A percentile compares a stretch with the other conserved stretches of the same genome.
phyloP scores from a whole-genome alignment of 257 asterid species.

The Echites panduratus region DNA sequence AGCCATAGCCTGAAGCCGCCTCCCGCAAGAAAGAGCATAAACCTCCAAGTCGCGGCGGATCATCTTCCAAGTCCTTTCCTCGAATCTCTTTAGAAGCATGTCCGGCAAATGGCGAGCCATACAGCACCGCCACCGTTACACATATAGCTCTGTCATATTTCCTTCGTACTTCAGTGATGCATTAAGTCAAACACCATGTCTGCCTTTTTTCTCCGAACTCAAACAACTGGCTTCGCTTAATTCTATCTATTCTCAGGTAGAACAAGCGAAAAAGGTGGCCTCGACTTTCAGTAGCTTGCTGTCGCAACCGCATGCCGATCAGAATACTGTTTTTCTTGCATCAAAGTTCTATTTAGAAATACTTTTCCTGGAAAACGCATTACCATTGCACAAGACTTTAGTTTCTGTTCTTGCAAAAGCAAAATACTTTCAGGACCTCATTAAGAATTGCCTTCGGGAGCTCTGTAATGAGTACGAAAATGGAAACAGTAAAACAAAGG shows the following conservation, averaged over 20 bases:
- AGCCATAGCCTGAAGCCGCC: conserved; percentile 4
- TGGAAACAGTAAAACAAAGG: conserved; percentile 43
- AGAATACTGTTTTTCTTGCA: conserved; percentile 35
- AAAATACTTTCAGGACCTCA: conserved; percentile 37
- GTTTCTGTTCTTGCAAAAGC: conserved; percentile 66
- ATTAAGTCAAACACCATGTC: conserved; percentile 48
- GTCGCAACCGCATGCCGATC: conserved; percentile 38
- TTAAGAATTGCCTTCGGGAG: conserved; percentile 48
- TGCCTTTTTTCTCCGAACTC: conserved; percentile 47
- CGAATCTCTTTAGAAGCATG: conserved; percentile 28
- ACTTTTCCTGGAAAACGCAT: conserved; percentile 72
- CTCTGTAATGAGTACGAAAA: conserved; percentile 69
- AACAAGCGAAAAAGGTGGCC: conserved; percentile 60
- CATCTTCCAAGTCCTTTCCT: conserved; percentile 1
- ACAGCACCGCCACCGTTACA: conserved; percentile 94
- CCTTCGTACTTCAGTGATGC: conserved; percentile 58
- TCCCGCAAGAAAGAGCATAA: neutral
- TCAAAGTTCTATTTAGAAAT: conserved; percentile 58
- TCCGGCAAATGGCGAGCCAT: conserved; percentile 96
- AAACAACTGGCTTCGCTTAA: conserved; percentile 55
- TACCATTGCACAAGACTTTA: conserved; percentile 74
- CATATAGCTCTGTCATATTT: conserved; percentile 64
- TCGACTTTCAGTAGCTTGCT: conserved; percentile 50
- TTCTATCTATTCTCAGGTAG: conserved; percentile 84
- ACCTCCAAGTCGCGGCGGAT: neutral